Base-by-base conservation (phyloP, 495 filamentous ascomycete genomes). In the Sordaria brevicollis region DNA sequence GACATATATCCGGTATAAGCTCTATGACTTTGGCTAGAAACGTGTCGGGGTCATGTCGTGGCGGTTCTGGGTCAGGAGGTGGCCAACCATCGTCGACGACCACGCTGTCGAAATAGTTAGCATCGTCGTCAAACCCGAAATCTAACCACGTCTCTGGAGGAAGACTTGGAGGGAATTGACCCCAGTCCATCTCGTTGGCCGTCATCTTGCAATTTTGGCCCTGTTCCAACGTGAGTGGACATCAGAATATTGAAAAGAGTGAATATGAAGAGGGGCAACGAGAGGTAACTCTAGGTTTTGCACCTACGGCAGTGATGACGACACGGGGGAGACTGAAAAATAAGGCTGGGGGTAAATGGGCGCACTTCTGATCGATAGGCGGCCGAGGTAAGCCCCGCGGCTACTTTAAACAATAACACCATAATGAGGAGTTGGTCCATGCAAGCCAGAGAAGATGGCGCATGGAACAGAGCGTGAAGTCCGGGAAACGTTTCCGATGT, bases 1-100 rank as follows among this genome's bases (percentile, higher is more conserved):
- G 77, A 65, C 79, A 82, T 7, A 84, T 80, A 43, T 83, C 77
- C 0, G 82, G 81, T 66, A 84, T 82, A 31, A 62, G 49, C 21
- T 13, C 25, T 62, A 62, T 62, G 21, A 62, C 49, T 15, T 21
- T 62, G 13, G 25, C 49, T 25, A 62, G 25, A 62, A 62, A 62
- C 49, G 49, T 62, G 49, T 62, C 49, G 11, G 13, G 49, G 25
- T 62, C 25, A 33, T 13, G 49, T 31, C 17, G 49, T 31, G 25
- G 49, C 49, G 11, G 11, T 62, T 62, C 11, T 62, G n/a, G n/a
- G n/a, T n/a, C 49, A 62, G 49, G 49, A 15, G 25, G 25, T 31
- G 49, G 49, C 49, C 49, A 62, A 62, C 49, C 49, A 31, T 62
- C 49, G 25, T 62, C 49, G 15, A 62, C 49, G 49, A 62, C 6